Evolutionary conservation across 352 stramenopile species (phyloP).

Genomic region (Phytophthora crassamura): DNA sequence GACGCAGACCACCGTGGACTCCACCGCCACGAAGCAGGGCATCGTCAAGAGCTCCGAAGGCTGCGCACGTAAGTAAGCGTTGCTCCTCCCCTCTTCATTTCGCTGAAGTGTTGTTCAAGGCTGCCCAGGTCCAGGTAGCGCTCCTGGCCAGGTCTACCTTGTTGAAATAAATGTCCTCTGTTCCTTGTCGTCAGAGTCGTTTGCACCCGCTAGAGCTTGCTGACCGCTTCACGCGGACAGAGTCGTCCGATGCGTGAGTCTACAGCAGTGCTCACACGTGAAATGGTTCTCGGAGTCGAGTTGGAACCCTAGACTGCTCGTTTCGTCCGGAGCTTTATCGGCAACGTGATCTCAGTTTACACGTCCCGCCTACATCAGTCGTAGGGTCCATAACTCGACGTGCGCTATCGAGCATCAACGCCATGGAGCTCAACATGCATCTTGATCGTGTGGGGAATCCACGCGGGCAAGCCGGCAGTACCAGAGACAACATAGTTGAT

Average conservation of each 20-base stretch:
- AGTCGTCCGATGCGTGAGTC: too few relatives aligned
- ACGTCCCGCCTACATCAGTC: too few relatives aligned
- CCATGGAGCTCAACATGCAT: too few relatives aligned
- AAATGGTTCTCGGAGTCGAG: too few relatives aligned
- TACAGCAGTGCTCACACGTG: too few relatives aligned
- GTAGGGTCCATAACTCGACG: not conserved
- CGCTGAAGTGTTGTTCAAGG: not conserved
- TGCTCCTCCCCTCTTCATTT: not conserved
- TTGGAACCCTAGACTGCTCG: too few relatives aligned
- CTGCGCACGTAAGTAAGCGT: conserved; percentile 19
- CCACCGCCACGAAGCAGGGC: conserved; percentile 7
- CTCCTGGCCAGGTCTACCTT: not conserved
- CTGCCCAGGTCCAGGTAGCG: not conserved
- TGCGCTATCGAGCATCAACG: not conserved
- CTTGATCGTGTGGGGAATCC: too few relatives aligned
- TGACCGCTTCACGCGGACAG: not conserved
- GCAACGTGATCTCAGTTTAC: too few relatives aligned
- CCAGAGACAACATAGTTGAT: too few relatives aligned
- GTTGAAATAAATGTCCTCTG: conserved; percentile 16
- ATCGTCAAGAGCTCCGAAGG: conserved; percentile 16
- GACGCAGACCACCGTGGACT: conserved; percentile 5
- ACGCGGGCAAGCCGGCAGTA: too few relatives aligned
- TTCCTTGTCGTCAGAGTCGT: not conserved
- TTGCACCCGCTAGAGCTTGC: not conserved
- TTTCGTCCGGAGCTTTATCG: too few relatives aligned